Evolutionary conservation across 2,329 filamentous ascomycete genomes (phyloP).

Genomic region (Fusarium foetens): DNA sequence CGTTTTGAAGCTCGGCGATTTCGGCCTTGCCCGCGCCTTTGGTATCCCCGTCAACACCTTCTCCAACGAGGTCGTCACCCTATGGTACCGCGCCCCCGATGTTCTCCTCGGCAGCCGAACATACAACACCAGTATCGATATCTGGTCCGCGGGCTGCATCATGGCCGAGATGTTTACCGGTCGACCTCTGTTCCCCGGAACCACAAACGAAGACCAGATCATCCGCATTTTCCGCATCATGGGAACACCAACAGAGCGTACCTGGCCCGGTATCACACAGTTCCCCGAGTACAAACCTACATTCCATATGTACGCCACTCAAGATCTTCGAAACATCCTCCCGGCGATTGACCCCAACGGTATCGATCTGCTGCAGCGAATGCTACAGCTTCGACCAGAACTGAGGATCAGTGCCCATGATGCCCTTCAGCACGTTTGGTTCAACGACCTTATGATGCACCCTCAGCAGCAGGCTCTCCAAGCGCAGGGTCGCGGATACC

Average conservation of each 20-base stretch:
- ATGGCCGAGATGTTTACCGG: constrained; percentile 99
- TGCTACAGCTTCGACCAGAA: constrained; percentile 94
- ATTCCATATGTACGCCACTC: constrained; percentile 93
- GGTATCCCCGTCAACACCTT: constrained; percentile 98
- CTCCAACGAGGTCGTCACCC: constrained; percentile 95
- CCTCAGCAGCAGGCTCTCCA: constrained; percentile 58
- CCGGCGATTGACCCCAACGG: constrained; percentile 90
- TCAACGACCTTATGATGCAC: constrained; percentile 75
- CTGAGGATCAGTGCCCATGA: constrained; percentile 88
- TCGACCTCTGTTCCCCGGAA: constrained; percentile 93
- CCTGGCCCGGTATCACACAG: constrained; percentile 93
- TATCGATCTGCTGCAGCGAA: constrained; percentile 85
- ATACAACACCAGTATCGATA: constrained; percentile 99
- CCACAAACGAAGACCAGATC: constrained; percentile 97
- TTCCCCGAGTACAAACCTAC: constrained; percentile 98
- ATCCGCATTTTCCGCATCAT: constrained; percentile 98
- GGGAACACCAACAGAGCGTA: constrained; percentile 95
- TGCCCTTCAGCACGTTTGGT: constrained; percentile 92
- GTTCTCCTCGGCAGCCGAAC: constrained; percentile 93
- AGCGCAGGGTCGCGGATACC: constrained; percentile 54
- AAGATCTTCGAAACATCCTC: constrained; percentile 86
- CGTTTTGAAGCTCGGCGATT: constrained; percentile 91
- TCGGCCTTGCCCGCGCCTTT: constrained; percentile 92
- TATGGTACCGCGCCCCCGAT: constrained; percentile 98
- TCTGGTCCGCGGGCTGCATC: constrained; percentile 99